phyloP scores from a whole-genome alignment of 2,329 filamentous ascomycete genomes.

The Ophiostoma novo-ulmi region DNA sequence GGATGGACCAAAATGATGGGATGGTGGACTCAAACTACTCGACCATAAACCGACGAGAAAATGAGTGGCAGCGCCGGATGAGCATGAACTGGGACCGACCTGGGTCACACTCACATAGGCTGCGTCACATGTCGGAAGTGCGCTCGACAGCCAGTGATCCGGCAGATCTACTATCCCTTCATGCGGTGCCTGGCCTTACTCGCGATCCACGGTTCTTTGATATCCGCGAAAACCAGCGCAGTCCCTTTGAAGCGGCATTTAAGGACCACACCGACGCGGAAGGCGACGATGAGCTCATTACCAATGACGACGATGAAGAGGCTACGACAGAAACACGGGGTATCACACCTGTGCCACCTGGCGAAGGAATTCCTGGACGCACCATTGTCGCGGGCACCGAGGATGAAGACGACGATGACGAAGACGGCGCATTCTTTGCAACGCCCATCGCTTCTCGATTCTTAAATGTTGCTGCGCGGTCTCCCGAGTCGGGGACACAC shows the following conservation, averaged over 20 bases:
- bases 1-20: conserved; percentile 73
- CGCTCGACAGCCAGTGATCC: conserved; percentile 60
- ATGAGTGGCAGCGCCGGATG: conserved; percentile 46
- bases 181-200: conserved; percentile 36
- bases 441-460: conserved; percentile 41
- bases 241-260: conserved; percentile 37
- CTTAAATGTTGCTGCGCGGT: conserved; percentile 24
- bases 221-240: conserved; percentile 24
- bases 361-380: neutral
- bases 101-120: conserved; percentile 42
- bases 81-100: conserved; percentile 44
- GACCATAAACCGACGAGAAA: conserved; percentile 42
- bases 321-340: conserved; percentile 24
- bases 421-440: conserved; percentile 51
- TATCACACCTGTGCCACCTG: conserved; percentile 17
- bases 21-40: conserved; percentile 36
- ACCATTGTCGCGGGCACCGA: conserved; percentile 41
- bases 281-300: conserved; percentile 84
- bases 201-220: conserved; percentile 33
- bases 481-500: conserved; percentile 26
- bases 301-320: conserved; percentile 65
- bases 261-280: conserved; percentile 73
- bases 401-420: conserved; percentile 33
- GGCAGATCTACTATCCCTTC: conserved; percentile 54
- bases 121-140: conserved; percentile 50